Percentiles rank a stretch among this genome's conserved stretches.
phyloP scores from a whole-genome alignment of 176 grass and related monocot genomes.

The Aegilops tauschii region DNA sequence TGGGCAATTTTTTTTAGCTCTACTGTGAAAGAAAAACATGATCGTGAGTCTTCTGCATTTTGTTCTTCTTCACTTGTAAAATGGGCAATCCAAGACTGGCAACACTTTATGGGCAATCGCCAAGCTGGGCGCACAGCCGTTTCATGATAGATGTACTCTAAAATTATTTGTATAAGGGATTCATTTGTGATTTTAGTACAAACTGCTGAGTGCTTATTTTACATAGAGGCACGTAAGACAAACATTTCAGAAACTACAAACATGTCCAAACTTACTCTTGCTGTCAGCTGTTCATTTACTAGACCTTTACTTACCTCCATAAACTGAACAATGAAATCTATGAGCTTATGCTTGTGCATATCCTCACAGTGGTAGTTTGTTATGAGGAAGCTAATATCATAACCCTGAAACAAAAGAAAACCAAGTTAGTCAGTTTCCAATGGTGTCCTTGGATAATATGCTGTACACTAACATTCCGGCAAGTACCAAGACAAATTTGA shows the following conservation, averaged over 20 bases:
- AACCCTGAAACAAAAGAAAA: constrained; percentile 62
- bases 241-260: not conserved
- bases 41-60: not conserved
- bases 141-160: not conserved
- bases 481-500: not conserved
- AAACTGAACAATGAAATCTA: constrained; percentile 98
- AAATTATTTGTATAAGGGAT: not conserved
- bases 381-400: constrained; percentile 98
- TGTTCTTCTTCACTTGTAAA: not conserved
- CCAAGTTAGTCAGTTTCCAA: not conserved
- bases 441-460: not conserved
- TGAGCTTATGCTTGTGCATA: constrained; percentile 97
- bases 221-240: not conserved
- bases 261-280: not conserved
- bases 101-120: not conserved
- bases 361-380: constrained; percentile 97
- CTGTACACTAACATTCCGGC: not conserved
- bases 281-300: not conserved
- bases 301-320: constrained; percentile 71
- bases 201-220: not conserved
- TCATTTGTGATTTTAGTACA: not conserved
- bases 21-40: not conserved
- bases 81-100: not conserved
- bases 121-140: not conserved
- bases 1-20: not conserved